Percentiles rank a stretch among this genome's conserved stretches.
Evolutionary conservation across 208 protist species (phyloP).

Genomic region (Leishmania tarentolae): DNA sequence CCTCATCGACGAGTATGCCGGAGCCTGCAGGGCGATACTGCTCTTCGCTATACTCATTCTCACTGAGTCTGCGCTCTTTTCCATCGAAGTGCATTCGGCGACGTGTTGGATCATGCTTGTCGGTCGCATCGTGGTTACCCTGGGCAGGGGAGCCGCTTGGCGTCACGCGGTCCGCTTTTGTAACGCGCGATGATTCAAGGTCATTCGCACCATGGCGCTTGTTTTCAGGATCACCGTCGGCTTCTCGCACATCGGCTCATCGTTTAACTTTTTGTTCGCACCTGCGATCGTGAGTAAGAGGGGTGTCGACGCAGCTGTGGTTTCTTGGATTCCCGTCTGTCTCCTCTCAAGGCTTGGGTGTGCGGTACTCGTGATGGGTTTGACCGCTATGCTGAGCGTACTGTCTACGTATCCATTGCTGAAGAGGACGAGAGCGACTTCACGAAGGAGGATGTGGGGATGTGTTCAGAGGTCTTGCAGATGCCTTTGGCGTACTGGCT

Average conservation of each 20-base stretch:
- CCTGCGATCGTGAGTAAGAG: slow-evolving; percentile 64
- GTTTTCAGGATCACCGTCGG: slow-evolving; percentile 93
- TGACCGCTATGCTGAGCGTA: slow-evolving; percentile 75
- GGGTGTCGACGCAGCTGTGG: slow-evolving; percentile 61
- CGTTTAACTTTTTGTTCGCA: slow-evolving; percentile 92
- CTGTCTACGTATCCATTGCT: slow-evolving; percentile 50
- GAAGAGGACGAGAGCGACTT: slow-evolving; percentile 40
- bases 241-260: slow-evolving; percentile 88
- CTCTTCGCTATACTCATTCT: slow-evolving; percentile 82
- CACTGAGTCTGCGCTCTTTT: slow-evolving; percentile 70
- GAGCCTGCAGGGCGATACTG: slow-evolving; percentile 73
- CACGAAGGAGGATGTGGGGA: slow-evolving; percentile 19
- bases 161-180: slow-evolving; percentile 90
- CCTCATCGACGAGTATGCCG: slow-evolving; percentile 89
- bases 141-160: slow-evolving; percentile 91
- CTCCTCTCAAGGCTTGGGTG: slow-evolving; percentile 67
- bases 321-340: slow-evolving; percentile 69
- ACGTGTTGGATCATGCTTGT: slow-evolving; percentile 74
- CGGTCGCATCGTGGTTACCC: slow-evolving; percentile 87
- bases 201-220: slow-evolving; percentile 80
- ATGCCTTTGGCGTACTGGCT: slow-evolving; percentile 81
- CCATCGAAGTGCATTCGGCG: slow-evolving; percentile 58
- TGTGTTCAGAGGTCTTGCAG: slow-evolving; percentile 41
- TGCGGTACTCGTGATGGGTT: slow-evolving; percentile 51
- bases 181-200: slow-evolving; percentile 93